These are phyloP conservation scores for Tilletia walkeri DNA, from an alignment of 1,284 basidiomycete genomes.

Conservation along the genomic window DNA sequence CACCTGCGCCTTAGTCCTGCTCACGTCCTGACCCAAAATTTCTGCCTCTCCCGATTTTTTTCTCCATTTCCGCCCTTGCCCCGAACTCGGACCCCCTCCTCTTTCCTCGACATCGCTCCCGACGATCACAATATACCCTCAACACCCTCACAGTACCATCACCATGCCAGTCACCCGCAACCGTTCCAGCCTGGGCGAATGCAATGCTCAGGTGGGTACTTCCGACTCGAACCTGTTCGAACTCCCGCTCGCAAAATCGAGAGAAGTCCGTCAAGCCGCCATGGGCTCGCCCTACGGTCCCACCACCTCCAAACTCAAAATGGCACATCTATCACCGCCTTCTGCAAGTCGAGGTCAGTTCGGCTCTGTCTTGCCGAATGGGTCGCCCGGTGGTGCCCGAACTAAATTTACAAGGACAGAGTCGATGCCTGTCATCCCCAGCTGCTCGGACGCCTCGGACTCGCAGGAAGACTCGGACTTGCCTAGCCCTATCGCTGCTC, in stretches of 20 bases:
- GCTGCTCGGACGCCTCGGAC: no score
- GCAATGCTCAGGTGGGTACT: background rate
- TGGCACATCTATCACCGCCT: background rate
- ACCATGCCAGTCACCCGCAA: conserved; percentile 1
- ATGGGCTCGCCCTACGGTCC: conserved; percentile 4
- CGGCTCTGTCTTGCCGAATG: background rate
- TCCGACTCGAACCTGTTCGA: background rate
- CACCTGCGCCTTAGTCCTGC: background rate
- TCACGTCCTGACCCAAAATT: no score
- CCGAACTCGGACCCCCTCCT: background rate
- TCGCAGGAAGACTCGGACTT: background rate
- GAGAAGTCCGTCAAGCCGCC: background rate
- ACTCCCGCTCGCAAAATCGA: background rate
- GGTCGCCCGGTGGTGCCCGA: background rate
- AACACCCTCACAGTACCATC: background rate
- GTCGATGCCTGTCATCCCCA: background rate
- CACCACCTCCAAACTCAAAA: background rate
- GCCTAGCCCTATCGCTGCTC: background rate
- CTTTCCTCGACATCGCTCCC: background rate
- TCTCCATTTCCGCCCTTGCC: background rate
- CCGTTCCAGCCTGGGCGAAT: background rate
- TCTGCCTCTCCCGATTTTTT: background rate
- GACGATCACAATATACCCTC: background rate
- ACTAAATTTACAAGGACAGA: background rate
- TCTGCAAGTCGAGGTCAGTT: background rate